phyloP scores from a whole-genome alignment of 805 yeast genomes.

The Kluyveromyces nonfermentans region DNA sequence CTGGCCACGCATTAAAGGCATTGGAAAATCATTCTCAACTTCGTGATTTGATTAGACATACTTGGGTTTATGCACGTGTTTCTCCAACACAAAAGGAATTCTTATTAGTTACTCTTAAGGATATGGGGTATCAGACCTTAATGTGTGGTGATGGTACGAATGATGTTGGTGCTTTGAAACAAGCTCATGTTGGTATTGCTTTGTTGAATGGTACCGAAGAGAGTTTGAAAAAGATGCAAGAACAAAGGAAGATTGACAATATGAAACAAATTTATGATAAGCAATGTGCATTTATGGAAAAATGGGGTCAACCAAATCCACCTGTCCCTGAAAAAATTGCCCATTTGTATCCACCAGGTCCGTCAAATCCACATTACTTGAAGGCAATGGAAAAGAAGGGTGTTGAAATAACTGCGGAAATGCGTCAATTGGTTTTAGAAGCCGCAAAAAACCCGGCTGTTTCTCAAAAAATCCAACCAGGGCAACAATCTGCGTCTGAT shows the following conservation, averaged over 20 bases:
- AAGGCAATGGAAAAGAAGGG: slow-evolving; percentile 82
- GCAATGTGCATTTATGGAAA: slow-evolving; percentile 66
- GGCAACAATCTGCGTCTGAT: slow-evolving; percentile 34
- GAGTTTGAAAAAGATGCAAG: slow-evolving; percentile 81
- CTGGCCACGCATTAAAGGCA: slow-evolving; percentile 78
- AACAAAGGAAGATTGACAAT: slow-evolving; percentile 60
- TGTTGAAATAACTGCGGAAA: slow-evolving; percentile 65
- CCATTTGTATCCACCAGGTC: slow-evolving; percentile 94
- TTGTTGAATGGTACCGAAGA: slow-evolving; percentile 93
- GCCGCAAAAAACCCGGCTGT: slow-evolving; percentile 33
- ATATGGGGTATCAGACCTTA: slow-evolving; percentile 81
- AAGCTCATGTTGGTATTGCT: slow-evolving; percentile 98
- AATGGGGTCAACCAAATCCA: slow-evolving; percentile 79
- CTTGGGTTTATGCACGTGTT: slow-evolving; percentile 97
- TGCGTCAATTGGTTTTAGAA: slow-evolving; percentile 50
- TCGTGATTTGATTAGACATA: slow-evolving; percentile 64
- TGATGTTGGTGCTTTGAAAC: slow-evolving; percentile 98
- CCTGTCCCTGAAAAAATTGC: slow-evolving; percentile 84
- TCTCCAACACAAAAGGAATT: slow-evolving; percentile 95
- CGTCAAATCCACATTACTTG: slow-evolving; percentile 77
- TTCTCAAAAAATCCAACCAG: slow-evolving; percentile 9
- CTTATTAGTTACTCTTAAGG: slow-evolving; percentile 72
- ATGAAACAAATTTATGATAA: slow-evolving; percentile 65
- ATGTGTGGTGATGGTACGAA: slow-evolving; percentile 99
- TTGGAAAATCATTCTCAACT: slow-evolving; percentile 62